Percentiles rank a stretch among this genome's conserved stretches.
Evolutionary conservation across 2,329 filamentous ascomycete species (phyloP).

Genomic region (Trichophyton equinum): DNA sequence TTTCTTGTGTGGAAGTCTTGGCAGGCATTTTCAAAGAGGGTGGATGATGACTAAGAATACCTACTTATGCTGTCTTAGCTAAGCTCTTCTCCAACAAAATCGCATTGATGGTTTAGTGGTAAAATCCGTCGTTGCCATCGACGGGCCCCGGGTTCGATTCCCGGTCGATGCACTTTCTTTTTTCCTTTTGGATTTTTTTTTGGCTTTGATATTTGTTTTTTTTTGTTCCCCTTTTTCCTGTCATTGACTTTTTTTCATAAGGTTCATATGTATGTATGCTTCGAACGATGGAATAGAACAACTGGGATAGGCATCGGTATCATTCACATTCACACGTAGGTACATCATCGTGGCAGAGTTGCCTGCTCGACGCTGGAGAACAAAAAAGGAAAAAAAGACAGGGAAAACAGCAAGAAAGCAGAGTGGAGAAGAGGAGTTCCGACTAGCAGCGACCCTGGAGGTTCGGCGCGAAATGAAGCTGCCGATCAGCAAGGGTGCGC

Average conservation of each 20-base stretch:
- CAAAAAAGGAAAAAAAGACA: not conserved
- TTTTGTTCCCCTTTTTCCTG: not conserved
- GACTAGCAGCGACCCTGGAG: not conserved
- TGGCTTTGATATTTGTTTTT: not conserved
- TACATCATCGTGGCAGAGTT: not conserved
- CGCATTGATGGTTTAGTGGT: constrained; percentile 1
- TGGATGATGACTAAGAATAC: not conserved
- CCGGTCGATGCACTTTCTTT: not conserved
- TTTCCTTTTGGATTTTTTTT: not conserved
- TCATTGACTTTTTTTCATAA: not conserved
- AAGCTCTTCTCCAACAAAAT: not conserved
- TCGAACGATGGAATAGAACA: not conserved
- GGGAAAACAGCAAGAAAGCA: not conserved
- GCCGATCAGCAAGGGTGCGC: not conserved
- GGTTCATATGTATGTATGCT: too few species aligned
- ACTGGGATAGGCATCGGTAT: not conserved
- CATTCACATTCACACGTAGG: not conserved
- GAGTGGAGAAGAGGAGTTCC: not conserved
- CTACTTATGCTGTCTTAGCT: not conserved
- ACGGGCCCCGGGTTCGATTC: not conserved
- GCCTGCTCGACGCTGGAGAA: not conserved
- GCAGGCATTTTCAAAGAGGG: not conserved
- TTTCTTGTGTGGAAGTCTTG: constrained; percentile 3
- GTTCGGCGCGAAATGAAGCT: not conserved
- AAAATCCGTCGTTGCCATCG: not conserved